phyloP scores from a whole-genome alignment of 345 rosid species.

The Eucalyptus polyanthemos region DNA sequence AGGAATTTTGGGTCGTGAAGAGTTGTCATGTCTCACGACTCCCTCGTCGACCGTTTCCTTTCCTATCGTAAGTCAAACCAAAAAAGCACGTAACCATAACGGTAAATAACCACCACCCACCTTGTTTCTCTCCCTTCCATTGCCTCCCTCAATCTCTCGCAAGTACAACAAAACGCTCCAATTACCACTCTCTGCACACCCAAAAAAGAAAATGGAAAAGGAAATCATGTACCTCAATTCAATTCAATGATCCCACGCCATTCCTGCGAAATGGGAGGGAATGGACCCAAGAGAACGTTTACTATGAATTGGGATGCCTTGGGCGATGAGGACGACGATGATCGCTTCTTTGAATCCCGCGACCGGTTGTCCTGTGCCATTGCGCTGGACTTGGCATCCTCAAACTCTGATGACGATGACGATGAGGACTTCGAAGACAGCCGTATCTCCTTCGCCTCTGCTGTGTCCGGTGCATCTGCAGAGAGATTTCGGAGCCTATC shows the following conservation, averaged over 20 bases:
- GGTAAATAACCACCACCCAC: background rate
- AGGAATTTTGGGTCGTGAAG: background rate
- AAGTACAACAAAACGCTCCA: background rate
- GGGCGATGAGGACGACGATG: constrained; percentile 55
- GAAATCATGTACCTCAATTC: background rate
- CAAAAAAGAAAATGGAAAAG: background rate
- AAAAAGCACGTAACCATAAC: background rate
- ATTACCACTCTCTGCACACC: background rate
- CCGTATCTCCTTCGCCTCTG: constrained; percentile 54
- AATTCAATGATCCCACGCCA: background rate
- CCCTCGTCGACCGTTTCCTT: constrained; percentile 30
- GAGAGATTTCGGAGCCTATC: constrained; percentile 7
- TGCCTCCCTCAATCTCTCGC: background rate
- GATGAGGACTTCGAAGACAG: constrained; percentile 51
- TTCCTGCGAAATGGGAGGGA: background rate
- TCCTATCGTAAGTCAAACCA: background rate
- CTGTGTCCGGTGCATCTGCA: constrained; percentile 19
- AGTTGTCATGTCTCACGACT: background rate
- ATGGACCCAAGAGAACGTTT: constrained; percentile 49
- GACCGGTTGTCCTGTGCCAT: constrained; percentile 40
- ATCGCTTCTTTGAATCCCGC: constrained; percentile 47
- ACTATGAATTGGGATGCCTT: constrained; percentile 74
- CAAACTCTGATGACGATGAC: constrained; percentile 62
- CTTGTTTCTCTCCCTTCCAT: constrained; percentile 33
- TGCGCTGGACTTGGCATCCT: constrained; percentile 45